Evolutionary conservation across 192 early-diverging fungal genomes (phyloP), one percentile per base, ranked within the genome.

Genomic region (Coemansia sp.): DNA sequence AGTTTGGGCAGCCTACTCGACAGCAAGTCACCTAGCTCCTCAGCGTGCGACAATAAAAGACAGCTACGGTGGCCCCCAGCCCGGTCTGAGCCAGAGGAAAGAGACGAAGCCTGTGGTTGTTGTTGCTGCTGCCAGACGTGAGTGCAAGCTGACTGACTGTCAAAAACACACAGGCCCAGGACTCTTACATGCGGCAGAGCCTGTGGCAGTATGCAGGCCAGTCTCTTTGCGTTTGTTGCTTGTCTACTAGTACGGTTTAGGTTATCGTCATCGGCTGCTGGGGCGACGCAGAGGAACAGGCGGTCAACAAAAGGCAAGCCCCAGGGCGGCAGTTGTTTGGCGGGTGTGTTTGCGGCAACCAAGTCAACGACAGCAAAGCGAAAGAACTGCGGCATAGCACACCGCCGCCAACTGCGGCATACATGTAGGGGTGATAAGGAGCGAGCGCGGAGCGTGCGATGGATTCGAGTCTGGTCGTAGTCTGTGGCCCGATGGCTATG

Each of bases 391-490:
- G 26, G 60, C 26, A 66, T 26, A 20, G 59, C 35, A 18, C 58
- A 16, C 2, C 20, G 36, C 6, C 78, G 65, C 78, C 78, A 81
- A 0, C 47, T 26, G 8, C 58, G 62, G 37, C 78, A 81, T 13
- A 81, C 73, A 21, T 75, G 73, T 8, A 81, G 9, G 1, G 73
- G 70, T 0, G 70, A 45, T 14, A 69, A 65, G 35, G 37, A 25
- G 18, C 73, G 78, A 1, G 65, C 52, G 9, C 60, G 39, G 12
- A 76, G 70, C 0, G 25, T 18, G 11, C 36, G 65, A 37, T 81
- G 73, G 20, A 73, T 53, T 34, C 48, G 70, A 9, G 59, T 59
- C n/a, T 81, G 78, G 73, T 81, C 78, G 47, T 81, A 76, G 56
- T 66, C 70, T 13, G 28, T 42, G 3, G 66, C 61, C 14, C 56